These are phyloP conservation scores for Phtheirospermum japonicum DNA, from an alignment of 257 asterid genomes.

Conservation along the genomic window DNA sequence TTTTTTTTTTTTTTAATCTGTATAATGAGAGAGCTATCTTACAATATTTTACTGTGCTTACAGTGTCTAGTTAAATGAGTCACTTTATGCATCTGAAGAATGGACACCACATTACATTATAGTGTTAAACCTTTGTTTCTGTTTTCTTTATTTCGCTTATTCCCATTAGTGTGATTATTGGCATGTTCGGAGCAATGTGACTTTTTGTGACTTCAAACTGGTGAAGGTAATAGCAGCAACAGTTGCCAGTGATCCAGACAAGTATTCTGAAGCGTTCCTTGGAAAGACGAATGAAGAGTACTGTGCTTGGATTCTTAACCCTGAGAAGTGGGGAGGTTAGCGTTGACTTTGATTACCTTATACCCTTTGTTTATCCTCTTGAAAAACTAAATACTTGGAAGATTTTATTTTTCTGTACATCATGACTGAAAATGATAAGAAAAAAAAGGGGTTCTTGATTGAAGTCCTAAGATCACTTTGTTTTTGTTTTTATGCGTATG, in stretches of 20 bases:
- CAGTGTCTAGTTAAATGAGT: constrained; percentile 7
- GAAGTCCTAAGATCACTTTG: too few species aligned
- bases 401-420: constrained; percentile 7
- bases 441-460: too few species aligned
- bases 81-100: neutral
- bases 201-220: constrained; percentile 18
- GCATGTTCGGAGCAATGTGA: too few species aligned
- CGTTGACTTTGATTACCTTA: constrained; percentile 15
- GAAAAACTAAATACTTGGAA: neutral
- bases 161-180: too few species aligned
- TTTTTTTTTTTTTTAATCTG: too few species aligned
- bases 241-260: constrained; percentile 75
- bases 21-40: neutral
- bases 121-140: neutral
- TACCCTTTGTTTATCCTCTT: constrained; percentile 4
- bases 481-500: neutral
- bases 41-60: neutral
- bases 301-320: constrained; percentile 86
- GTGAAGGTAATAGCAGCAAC: constrained; percentile 90
- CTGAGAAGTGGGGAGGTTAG: constrained; percentile 99
- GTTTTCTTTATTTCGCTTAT: constrained; percentile 2
- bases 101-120: neutral
- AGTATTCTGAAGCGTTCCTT: constrained; percentile 81
- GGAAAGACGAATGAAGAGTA: constrained; percentile 84
- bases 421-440: constrained; percentile 1